Percentiles rank a stretch among this genome's conserved stretches.
phyloP scores from a whole-genome alignment of 106 monocot genomes.

The Cymbidium sinense region DNA sequence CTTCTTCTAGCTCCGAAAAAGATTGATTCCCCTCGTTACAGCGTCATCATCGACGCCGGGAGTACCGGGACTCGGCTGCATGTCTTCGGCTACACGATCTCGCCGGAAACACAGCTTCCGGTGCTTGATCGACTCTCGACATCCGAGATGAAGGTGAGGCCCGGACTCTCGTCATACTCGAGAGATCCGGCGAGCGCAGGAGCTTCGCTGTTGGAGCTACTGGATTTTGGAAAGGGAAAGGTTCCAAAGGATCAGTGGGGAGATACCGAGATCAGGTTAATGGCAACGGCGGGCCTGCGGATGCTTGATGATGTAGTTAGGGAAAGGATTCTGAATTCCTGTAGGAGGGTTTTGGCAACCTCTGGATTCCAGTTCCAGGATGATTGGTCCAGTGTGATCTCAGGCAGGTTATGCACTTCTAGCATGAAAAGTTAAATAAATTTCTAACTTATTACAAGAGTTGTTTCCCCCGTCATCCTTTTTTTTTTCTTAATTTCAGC shows the following conservation, averaged over 20 bases:
- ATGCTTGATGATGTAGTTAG: constrained; percentile 41
- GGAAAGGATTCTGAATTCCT: constrained; percentile 66
- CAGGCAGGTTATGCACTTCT: constrained; percentile 51
- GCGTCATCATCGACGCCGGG: constrained; percentile 72
- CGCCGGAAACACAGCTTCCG: constrained; percentile 13
- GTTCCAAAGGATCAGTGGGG: constrained; percentile 51
- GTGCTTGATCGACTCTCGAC: constrained; percentile 30
- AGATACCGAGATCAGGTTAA: constrained; percentile 59
- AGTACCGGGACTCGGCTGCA: constrained; percentile 91
- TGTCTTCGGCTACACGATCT: constrained; percentile 30
- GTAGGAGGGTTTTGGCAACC: constrained; percentile 48
- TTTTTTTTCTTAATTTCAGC: neutral
- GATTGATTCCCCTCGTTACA: constrained; percentile 15
- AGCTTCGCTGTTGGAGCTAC: constrained; percentile 36
- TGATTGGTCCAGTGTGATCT: constrained; percentile 77
- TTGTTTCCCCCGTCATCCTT: neutral
- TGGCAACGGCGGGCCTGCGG: constrained; percentile 85
- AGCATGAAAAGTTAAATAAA: neutral
- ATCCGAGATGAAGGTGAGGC: constrained; percentile 54
- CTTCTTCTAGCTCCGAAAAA: constrained; percentile 8
- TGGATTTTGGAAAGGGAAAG: constrained; percentile 63
- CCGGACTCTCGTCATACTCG: constrained; percentile 61
- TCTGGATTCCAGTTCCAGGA: constrained; percentile 64
- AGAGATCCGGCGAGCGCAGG: constrained; percentile 39
- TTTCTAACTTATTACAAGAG: too few relatives aligned